Percentiles rank a stretch among this genome's conserved stretches.
Conservation (phyloP, 306 rosid genomes). For the Quercus gilva region DNA sequence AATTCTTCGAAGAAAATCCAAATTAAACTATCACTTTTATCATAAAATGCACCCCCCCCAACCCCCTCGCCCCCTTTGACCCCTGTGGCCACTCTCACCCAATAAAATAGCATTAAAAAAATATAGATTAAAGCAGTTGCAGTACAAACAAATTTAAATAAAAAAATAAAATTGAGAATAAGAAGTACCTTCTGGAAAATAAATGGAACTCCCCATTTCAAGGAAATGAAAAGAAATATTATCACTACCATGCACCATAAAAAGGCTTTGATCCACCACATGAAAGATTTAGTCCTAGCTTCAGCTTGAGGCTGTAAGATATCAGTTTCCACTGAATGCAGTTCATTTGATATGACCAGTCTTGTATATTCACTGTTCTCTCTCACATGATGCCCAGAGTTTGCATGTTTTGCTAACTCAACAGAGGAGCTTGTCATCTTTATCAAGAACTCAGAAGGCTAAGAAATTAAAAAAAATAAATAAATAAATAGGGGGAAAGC, state of each 20-base stretch:
- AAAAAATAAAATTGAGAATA: neutral
- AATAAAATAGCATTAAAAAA: neutral
- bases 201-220: conserved; percentile 88
- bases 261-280: conserved; percentile 75
- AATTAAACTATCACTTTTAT: neutral
- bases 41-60: neutral
- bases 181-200: conserved; percentile 75
- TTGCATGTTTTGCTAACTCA: conserved; percentile 49
- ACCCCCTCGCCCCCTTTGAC: too few relatives aligned
- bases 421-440: conserved; percentile 54
- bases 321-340: conserved; percentile 46
- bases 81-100: too few relatives aligned
- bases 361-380: conserved; percentile 77
- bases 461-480: neutral
- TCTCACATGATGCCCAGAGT: conserved; percentile 44
- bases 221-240: conserved; percentile 35
- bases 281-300: conserved; percentile 36
- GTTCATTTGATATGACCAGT: conserved; percentile 76
- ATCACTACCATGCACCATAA: conserved; percentile 46
- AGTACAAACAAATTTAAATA: neutral
- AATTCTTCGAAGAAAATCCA: neutral
- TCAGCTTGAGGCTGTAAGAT: conserved; percentile 54
- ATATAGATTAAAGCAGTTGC: conserved; percentile 18
- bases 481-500: neutral
- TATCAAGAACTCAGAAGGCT: conserved; percentile 29